These are phyloP conservation scores for Capsicum rhomboideum DNA, from an alignment of 257 asterid species.

Conservation along the genomic window DNA sequence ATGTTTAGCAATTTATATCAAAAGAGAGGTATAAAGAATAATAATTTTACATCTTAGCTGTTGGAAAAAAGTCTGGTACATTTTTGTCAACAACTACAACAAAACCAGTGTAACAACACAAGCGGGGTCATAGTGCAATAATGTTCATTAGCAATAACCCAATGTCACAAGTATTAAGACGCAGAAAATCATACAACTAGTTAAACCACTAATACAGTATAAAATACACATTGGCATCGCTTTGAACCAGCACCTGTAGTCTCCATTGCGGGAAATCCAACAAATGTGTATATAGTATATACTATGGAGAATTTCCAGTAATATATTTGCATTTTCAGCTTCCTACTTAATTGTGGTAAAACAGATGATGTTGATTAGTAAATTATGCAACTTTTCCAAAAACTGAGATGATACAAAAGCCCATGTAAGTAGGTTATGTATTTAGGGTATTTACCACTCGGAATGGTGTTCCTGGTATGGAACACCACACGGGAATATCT, in stretches of 20 bases:
- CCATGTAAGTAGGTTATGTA: neutral
- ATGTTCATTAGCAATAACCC: neutral
- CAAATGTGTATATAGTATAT: neutral
- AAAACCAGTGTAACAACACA: neutral
- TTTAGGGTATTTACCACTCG: conserved; percentile 48
- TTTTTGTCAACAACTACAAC: neutral
- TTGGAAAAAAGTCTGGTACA: neutral
- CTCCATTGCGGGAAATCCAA: neutral
- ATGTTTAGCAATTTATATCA: neutral
- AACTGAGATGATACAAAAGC: neutral
- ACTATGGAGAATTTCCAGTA: neutral
- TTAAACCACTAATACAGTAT: neutral
- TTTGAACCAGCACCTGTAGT: neutral
- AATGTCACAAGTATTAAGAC: neutral
- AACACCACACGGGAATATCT: conserved; percentile 74
- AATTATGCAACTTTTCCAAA: neutral
- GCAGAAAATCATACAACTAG: neutral
- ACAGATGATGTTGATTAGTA: neutral
- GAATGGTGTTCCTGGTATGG: conserved; percentile 84
- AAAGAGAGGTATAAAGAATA: neutral
- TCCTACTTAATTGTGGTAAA: neutral
- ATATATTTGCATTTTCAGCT: neutral
- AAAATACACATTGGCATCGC: neutral
- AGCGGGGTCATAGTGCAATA: neutral
- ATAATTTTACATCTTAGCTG: neutral